phyloP scores from a whole-genome alignment of 129 eudicot genomes.

The Saussurea involucrata region DNA sequence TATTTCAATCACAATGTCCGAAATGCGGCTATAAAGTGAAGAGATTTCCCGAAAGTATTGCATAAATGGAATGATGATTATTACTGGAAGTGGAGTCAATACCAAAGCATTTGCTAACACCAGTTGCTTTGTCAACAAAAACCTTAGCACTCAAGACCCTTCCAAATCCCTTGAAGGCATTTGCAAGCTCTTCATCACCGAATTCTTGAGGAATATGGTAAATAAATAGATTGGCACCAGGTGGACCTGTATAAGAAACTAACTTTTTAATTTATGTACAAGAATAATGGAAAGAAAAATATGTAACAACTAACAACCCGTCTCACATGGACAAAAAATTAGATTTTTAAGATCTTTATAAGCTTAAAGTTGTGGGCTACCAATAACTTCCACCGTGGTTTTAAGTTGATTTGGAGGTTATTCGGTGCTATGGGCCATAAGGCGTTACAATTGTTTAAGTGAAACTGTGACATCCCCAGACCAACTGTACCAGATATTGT shows the following conservation, averaged over 20 bases:
- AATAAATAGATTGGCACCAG: conserved; percentile 89
- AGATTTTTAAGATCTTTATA: not conserved
- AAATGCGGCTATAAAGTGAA: not conserved
- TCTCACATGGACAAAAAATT: not conserved
- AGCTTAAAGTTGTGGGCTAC: not conserved
- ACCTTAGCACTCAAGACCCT: conserved; percentile 91
- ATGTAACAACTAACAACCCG: not conserved
- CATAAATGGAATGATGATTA: not conserved
- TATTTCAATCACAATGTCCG: not conserved
- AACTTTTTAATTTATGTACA: not conserved
- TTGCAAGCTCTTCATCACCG: conserved; percentile 89
- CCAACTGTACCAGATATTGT: not conserved
- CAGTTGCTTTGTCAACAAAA: conserved; percentile 82
- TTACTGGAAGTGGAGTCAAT: conserved; percentile 2
- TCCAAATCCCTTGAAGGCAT: conserved; percentile 70
- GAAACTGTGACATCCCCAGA: not conserved
- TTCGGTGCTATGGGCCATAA: not conserved
- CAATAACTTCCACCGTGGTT: not conserved
- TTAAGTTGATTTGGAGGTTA: not conserved
- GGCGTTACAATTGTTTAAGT: not conserved
- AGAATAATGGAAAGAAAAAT: not conserved
- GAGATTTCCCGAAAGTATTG: not conserved
- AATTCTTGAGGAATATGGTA: conserved; percentile 98
- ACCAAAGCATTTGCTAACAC: conserved; percentile 96
- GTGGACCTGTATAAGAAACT: conserved; percentile 59